Conservation (phyloP, 129 eudicot genomes). For the Silybum marianum region DNA sequence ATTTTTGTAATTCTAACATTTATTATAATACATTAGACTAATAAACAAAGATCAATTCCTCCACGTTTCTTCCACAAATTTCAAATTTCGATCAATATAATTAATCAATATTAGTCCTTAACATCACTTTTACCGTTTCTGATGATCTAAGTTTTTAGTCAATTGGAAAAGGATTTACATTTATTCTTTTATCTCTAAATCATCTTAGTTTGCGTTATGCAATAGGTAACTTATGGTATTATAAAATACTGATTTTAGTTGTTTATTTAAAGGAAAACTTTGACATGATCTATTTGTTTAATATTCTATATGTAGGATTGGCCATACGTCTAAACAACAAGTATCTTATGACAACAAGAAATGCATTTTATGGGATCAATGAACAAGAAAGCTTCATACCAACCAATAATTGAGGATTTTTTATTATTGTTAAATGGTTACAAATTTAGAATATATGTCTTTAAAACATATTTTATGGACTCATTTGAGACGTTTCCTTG, state of each 20-base stretch:
- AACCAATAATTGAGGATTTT: neutral
- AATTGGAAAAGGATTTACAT: neutral
- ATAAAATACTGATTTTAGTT: neutral
- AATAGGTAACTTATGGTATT: neutral
- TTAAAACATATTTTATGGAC: neutral
- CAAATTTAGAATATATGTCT: neutral
- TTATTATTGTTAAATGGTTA: neutral
- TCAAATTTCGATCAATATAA: neutral
- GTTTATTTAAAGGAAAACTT: neutral
- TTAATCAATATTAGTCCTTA: neutral
- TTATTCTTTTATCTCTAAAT: neutral
- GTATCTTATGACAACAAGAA: conserved; percentile 4
- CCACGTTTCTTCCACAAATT: neutral
- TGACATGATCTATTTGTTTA: neutral
- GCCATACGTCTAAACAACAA: neutral
- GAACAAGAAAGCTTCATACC: neutral
- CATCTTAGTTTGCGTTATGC: neutral
- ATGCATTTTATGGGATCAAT: neutral
- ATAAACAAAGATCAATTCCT: neutral
- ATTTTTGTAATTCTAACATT: neutral
- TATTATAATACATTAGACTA: neutral
- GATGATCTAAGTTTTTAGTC: neutral
- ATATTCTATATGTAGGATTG: neutral
- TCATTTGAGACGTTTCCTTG: neutral
- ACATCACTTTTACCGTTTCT: neutral